Conservation (phyloP, 345 rosid genomes). For the Camelina hispida region DNA sequence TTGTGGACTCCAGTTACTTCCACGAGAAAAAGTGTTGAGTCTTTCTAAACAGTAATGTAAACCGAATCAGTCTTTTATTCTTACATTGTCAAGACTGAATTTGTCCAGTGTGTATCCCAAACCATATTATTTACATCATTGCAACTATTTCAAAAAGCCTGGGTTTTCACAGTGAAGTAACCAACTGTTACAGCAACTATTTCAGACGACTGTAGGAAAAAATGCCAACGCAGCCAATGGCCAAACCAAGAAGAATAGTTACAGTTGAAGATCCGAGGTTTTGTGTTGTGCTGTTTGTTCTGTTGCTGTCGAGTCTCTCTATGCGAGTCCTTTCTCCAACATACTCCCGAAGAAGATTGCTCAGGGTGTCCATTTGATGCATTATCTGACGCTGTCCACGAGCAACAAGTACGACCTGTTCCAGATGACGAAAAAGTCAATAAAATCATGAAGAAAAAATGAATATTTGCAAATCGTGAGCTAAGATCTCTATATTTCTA, state of each 20-base stretch:
- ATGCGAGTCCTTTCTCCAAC: conserved; percentile 68
- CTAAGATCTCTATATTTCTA: background rate
- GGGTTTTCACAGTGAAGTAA: conserved; percentile 14
- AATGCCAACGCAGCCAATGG: conserved; percentile 66
- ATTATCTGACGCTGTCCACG: conserved; percentile 89
- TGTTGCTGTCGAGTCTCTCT: conserved; percentile 50
- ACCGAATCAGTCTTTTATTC: conserved; percentile 34
- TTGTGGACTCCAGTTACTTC: conserved; percentile 18
- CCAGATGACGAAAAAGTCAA: background rate
- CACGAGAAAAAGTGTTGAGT: background rate
- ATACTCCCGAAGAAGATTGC: conserved; percentile 73
- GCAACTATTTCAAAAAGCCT: background rate
- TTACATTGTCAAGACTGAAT: conserved; percentile 31
- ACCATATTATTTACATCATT: conserved; percentile 40
- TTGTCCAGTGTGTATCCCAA: conserved; percentile 29
- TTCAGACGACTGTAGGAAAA: conserved; percentile 42
- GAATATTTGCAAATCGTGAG: background rate
- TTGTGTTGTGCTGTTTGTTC: conserved; percentile 43
- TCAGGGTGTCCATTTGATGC: conserved; percentile 82
- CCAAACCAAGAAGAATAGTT: conserved; percentile 67
- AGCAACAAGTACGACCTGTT: conserved; percentile 65
- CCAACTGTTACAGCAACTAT: conserved; percentile 30
- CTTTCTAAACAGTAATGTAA: conserved; percentile 12
- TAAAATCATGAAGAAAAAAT: background rate
- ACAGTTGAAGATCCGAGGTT: conserved; percentile 46